These are phyloP conservation scores for Carallia brachiata DNA, from an alignment of 345 rosid species.

Conservation along the genomic window DNA sequence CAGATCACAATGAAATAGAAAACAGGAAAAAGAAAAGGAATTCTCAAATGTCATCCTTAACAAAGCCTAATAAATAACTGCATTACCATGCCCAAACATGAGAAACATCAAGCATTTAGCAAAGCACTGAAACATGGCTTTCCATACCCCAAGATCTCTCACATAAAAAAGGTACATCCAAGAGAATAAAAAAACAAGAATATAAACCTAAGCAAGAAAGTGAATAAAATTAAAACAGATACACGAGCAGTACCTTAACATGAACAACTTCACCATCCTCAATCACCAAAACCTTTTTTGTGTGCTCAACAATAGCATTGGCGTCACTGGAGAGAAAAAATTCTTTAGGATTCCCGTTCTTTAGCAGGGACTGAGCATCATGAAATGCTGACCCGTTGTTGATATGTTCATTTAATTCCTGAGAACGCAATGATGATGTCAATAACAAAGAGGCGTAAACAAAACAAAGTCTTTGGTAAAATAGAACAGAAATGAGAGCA, in stretches of 20 bases:
- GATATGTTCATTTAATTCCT: slow-evolving; percentile 58
- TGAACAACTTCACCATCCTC: slow-evolving; percentile 91
- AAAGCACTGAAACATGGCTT: no score
- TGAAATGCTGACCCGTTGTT: slow-evolving; percentile 49
- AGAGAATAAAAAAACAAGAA: background rate
- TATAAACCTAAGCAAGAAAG: background rate
- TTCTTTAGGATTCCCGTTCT: slow-evolving; percentile 70
- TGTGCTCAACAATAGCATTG: slow-evolving; percentile 88
- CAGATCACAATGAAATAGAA: no score
- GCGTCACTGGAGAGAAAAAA: slow-evolving; percentile 86
- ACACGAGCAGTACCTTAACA: slow-evolving; percentile 56
- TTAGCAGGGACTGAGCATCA: slow-evolving; percentile 60
- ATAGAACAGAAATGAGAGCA: background rate
- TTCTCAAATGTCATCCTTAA: no score
- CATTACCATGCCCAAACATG: no score
- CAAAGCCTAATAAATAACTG: no score
- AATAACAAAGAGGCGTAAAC: background rate
- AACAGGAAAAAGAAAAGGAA: no score
- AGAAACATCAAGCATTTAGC: no score
- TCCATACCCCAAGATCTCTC: no score
- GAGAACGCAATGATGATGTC: slow-evolving; percentile 9
- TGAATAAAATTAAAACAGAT: background rate
- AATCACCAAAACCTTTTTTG: slow-evolving; percentile 79
- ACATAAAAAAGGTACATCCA: background rate
- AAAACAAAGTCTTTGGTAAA: background rate